Base-by-base conservation (phyloP, 306 rosid species). In the Pyrus betulifolia region DNA sequence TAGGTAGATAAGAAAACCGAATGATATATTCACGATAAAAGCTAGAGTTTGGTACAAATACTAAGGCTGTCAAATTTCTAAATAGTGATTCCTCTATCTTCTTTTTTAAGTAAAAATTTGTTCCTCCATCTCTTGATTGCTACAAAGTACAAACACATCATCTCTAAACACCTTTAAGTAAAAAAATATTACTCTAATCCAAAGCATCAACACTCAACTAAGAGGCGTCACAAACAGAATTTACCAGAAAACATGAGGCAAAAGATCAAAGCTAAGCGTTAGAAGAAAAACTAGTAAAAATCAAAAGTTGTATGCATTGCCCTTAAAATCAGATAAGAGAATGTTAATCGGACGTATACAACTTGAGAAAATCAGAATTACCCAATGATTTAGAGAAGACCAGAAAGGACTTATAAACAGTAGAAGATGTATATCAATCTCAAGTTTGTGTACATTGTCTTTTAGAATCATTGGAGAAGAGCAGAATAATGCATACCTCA, bases 401-500 rank as follows among this genome's bases (percentile, higher is more conserved):
- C 30, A 6, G 11, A 67, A 42, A 18, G 13, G 71, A 42, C 33
- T 35, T 33, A 21, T 23, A 72, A 4, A 17, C 69, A 58, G 27
- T 14, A 38, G 31, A 73, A 59, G 40, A 9, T 40, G 40, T 5
- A 49, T 0, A 49, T 49, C 21, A 49, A 49, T 49, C 19, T 49
- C 21, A 49, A 49, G 55, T 49, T 17, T 51, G 21, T 28, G 17
- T 13, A 54, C 11, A 25, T 2, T 63, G 46, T 42, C 28, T 8
- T 33, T 6, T 66, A 18, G 27, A 74, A 64, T 30, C 23, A 54
- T 38, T 66, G 75, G 79, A 70, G 71, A 71, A 79, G 76, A 14
- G 31, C 58, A 38, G 66, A 52, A 17, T 30, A 38, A 64, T 51
- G 38, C 68, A 72, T 82, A 95, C 99, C 99, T 92, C 97, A 74